phyloP scores from a whole-genome alignment of 306 rosid genomes.

The cucumber (Cucumis sativus) region DNA sequence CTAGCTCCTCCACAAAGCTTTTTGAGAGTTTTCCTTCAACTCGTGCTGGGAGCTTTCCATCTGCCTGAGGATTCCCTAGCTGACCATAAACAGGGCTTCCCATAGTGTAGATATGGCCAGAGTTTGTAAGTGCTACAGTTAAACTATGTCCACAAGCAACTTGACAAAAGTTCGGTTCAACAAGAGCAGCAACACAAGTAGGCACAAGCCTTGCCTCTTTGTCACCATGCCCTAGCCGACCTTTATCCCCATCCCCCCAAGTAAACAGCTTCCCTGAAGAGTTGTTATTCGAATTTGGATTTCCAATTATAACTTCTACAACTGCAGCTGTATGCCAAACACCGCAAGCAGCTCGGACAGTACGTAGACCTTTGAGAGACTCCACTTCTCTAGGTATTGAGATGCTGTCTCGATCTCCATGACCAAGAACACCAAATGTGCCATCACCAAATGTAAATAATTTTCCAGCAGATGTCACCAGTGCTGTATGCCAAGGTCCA shows the following conservation, averaged over 20 bases:
- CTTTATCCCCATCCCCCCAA: constrained; percentile 99
- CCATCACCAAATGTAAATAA: constrained; percentile 97
- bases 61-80: constrained; percentile 81
- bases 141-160: constrained; percentile 95
- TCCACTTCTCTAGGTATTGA: constrained; percentile 94
- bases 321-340: constrained; percentile 99
- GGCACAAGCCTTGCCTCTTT: constrained; percentile 97
- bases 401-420: constrained; percentile 68
- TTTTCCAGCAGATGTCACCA: constrained; percentile 94
- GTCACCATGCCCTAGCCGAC: constrained; percentile 96
- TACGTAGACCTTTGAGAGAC: constrained; percentile 91
- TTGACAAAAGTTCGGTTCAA: constrained; percentile 78
- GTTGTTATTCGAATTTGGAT: constrained; percentile 80
- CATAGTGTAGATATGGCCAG: constrained; percentile 86
- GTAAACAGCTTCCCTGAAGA: constrained; percentile 96
- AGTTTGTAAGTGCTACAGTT: constrained; percentile 83
- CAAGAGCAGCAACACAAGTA: constrained; percentile 91
- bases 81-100: constrained; percentile 99
- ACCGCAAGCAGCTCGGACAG: constrained; percentile 94
- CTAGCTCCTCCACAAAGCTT: constrained; percentile 90
- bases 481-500: constrained; percentile 99
- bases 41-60: constrained; percentile 69
- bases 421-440: constrained; percentile 95
- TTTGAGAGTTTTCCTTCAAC: constrained; percentile 81
- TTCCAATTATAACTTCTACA: constrained; percentile 96